Conservation (phyloP, 1,284 basidiomycete genomes). For the Ustilago trichophora region DNA sequence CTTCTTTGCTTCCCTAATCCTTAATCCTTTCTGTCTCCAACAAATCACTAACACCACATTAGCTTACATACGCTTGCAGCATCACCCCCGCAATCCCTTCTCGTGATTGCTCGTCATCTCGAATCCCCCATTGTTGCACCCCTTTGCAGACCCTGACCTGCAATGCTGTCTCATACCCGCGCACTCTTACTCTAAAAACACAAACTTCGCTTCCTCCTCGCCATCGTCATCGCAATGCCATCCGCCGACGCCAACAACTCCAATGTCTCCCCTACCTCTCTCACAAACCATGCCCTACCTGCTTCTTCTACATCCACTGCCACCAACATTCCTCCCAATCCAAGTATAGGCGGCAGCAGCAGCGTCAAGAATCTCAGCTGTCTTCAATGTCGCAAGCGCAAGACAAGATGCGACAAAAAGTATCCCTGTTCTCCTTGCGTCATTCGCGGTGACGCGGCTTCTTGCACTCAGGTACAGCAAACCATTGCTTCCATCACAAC, state of each 20-base stretch:
- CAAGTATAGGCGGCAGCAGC: conserved; percentile 9
- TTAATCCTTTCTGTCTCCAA: too few relatives aligned
- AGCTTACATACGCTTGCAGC: too few relatives aligned
- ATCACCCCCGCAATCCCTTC: too few relatives aligned
- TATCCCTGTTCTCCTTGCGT: conserved; percentile 45
- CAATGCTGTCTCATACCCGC: conserved; percentile 2
- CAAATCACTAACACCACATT: too few relatives aligned
- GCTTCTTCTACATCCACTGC: neutral
- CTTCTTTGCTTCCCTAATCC: neutral
- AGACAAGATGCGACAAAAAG: conserved; percentile 44
- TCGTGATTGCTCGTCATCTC: too few relatives aligned
- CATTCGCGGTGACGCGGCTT: conserved; percentile 36
- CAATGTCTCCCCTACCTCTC: conserved; percentile 3
- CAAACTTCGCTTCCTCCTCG: neutral
- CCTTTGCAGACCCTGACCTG: too few relatives aligned
- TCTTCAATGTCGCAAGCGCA: conserved; percentile 45
- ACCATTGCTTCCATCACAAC: conserved; percentile 46
- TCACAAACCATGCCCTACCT: conserved; percentile 1
- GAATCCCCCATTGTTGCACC: neutral
- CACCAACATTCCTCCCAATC: neutral
- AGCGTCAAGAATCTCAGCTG: conserved; percentile 47
- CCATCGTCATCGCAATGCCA: neutral
- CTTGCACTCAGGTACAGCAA: conserved; percentile 42
- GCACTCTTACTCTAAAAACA: neutral
- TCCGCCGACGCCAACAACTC: neutral